phyloP scores from a whole-genome alignment of 495 filamentous ascomycete genomes.

The Hamigera avellanea region DNA sequence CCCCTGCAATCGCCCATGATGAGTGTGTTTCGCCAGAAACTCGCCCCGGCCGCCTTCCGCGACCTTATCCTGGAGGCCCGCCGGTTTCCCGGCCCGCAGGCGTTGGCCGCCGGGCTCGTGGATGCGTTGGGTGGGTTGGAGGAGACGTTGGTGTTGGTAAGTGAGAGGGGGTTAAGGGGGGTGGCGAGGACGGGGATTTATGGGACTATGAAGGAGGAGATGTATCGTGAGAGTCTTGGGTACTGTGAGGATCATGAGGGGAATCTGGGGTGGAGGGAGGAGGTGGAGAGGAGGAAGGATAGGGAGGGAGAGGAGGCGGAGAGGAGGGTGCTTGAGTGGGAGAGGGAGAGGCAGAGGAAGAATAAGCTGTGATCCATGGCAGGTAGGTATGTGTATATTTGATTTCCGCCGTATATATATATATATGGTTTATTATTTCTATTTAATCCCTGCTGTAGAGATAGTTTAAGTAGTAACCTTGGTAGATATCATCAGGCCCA shows the following conservation, averaged over 20 bases:
- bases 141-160: constrained; percentile 43
- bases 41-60: constrained; percentile 41
- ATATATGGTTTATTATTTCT: too few species aligned
- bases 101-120: constrained; percentile 52
- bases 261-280: constrained; percentile 34
- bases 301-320: constrained; percentile 11
- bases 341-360: constrained; percentile 24
- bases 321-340: constrained; percentile 25
- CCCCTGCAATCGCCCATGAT: constrained; percentile 62
- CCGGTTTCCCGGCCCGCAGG: constrained; percentile 47
- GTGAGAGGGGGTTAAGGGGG: constrained; percentile 39
- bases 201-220: constrained; percentile 57
- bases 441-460: too few species aligned
- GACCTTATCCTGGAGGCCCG: constrained; percentile 56
- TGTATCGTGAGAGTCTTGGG: constrained; percentile 52
- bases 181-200: constrained; percentile 54
- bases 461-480: too few species aligned
- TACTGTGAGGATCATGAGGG: constrained; percentile 35
- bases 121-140: constrained; percentile 55
- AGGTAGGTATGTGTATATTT: too few species aligned
- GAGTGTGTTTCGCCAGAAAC: constrained; percentile 60
- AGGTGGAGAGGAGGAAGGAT: constrained; percentile 19
- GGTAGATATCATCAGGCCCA: too few species aligned
- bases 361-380: constrained; percentile 18
- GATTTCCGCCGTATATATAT: too few species aligned